Evolutionary conservation across 352 stramenopile species (phyloP), one percentile per base, ranked within the genome.

Genomic region (Pythium angustatum): DNA sequence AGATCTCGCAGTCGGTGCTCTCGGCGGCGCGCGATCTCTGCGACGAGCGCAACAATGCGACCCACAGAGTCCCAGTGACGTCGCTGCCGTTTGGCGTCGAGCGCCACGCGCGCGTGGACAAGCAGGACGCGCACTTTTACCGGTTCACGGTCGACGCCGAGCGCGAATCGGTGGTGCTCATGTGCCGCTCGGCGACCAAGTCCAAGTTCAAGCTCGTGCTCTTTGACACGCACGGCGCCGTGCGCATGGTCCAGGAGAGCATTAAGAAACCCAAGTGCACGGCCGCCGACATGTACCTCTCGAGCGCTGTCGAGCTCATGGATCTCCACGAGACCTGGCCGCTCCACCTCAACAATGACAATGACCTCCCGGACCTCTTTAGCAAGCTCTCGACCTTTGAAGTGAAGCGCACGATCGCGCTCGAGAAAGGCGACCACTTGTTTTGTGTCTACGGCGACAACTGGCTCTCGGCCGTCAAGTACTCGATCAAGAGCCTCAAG

Each of bases 371-470:
- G 1, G 87, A 96, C 44, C 76, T 94, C 51, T 96, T 96, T 55
- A 89, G 76, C 55, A 93, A 91, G 60, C 66, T 96, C 21, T 86
- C 83, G 56, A 85, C 86, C 26, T 93, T 92, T 66, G 87, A 96
- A 53, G 83, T 93, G 49, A 86, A 88, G 58, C 83, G 84, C 43
- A 94, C 85, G 21, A 79, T 92, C 54, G 60, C 80, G 33, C 69
- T 96, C 9, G 83, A 93, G 60, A 81, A 90, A 56, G 87, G 87
- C 30, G 83, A 90, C 31, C 85, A 96, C 48, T 76, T 94, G 58
- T 92, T 96, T 49, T 91, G 81, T 44, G 87, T 96, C 41, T 96
- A 96, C 62, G 87, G 87, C 48, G 87, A 96, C 76, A 96, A 96
- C 61, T 96, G 87, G 87, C 77, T 96, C 59, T 93, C 84, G 43